A percentile compares a stretch with the other conserved stretches of the same genome.
Evolutionary conservation across 2,329 filamentous ascomycete species (phyloP).

Genomic region (Xylariaceae sp.): DNA sequence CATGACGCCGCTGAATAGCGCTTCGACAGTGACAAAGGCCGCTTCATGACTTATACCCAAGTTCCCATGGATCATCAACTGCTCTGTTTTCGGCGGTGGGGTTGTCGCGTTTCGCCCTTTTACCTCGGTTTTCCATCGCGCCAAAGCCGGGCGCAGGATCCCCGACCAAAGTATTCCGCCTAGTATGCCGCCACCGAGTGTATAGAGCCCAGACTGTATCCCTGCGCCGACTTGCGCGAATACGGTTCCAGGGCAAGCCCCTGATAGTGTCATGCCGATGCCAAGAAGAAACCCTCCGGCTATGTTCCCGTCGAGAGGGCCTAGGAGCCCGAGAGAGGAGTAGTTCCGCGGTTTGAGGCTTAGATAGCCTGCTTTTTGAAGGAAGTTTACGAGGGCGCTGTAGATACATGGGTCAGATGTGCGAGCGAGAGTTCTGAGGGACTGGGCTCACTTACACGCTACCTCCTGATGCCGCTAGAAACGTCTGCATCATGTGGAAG

Average conservation of each 20-base stretch:
- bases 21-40: slow-evolving; percentile 42
- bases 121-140: slow-evolving; percentile 19
- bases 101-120: too few relatives aligned
- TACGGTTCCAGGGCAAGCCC: slow-evolving; percentile 63
- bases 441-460: slow-evolving; percentile 49
- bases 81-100: slow-evolving; percentile 7
- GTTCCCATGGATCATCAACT: slow-evolving; percentile 36
- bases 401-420: neutral
- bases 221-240: slow-evolving; percentile 57
- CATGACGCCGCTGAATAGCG: slow-evolving; percentile 39
- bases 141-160: slow-evolving; percentile 36
- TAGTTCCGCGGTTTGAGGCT: slow-evolving; percentile 45
- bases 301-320: slow-evolving; percentile 59
- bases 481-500: slow-evolving; percentile 64
- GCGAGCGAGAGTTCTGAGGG: neutral
- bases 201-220: slow-evolving; percentile 47
- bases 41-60: slow-evolving; percentile 37
- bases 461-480: slow-evolving; percentile 58
- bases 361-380: slow-evolving; percentile 41
- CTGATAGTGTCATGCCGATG: slow-evolving; percentile 62
- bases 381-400: slow-evolving; percentile 11
- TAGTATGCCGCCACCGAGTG: slow-evolving; percentile 50
- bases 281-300: slow-evolving; percentile 60
- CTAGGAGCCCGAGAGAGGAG: slow-evolving; percentile 50
- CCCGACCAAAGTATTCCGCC: slow-evolving; percentile 54